phyloP scores from a whole-genome alignment of 2,329 filamentous ascomycete species.

The Clonostachys rosea region DNA sequence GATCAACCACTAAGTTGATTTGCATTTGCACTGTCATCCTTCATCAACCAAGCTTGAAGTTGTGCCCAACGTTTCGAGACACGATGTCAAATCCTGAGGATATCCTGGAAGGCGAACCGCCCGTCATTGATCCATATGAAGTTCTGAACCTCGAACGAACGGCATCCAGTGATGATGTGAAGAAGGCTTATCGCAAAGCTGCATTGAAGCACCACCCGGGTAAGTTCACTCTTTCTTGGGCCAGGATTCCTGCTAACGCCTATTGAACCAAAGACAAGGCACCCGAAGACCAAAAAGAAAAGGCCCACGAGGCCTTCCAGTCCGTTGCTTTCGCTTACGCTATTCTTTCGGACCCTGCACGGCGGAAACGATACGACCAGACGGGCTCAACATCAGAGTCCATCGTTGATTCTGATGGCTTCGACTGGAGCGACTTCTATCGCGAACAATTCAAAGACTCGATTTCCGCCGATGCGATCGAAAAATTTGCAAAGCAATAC shows the following conservation, averaged over 20 bases:
- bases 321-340: slow-evolving; percentile 91
- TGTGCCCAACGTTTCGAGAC: neutral
- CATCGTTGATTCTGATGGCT: slow-evolving; percentile 71
- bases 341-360: slow-evolving; percentile 76
- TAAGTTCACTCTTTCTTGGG: slow-evolving; percentile 29
- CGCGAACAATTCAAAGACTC: slow-evolving; percentile 75
- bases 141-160: slow-evolving; percentile 67
- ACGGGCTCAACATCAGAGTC: slow-evolving; percentile 87
- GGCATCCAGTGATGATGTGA: slow-evolving; percentile 76
- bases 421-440: slow-evolving; percentile 91
- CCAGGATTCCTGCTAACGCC: neutral
- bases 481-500: slow-evolving; percentile 72
- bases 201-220: slow-evolving; percentile 84
- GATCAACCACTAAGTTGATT: neutral
- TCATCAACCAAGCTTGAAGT: neutral
- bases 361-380: slow-evolving; percentile 81
- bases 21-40: neutral
- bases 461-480: slow-evolving; percentile 69
- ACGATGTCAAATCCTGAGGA: slow-evolving; percentile 48
- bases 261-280: slow-evolving; percentile 63
- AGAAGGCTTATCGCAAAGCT: slow-evolving; percentile 84
- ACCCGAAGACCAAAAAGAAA: slow-evolving; percentile 56
- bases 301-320: slow-evolving; percentile 80
- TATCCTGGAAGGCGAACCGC: slow-evolving; percentile 50
- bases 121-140: slow-evolving; percentile 71